Evolutionary conservation across 2,329 filamentous ascomycete species (phyloP).

Genomic region (Aphanocladium album): DNA sequence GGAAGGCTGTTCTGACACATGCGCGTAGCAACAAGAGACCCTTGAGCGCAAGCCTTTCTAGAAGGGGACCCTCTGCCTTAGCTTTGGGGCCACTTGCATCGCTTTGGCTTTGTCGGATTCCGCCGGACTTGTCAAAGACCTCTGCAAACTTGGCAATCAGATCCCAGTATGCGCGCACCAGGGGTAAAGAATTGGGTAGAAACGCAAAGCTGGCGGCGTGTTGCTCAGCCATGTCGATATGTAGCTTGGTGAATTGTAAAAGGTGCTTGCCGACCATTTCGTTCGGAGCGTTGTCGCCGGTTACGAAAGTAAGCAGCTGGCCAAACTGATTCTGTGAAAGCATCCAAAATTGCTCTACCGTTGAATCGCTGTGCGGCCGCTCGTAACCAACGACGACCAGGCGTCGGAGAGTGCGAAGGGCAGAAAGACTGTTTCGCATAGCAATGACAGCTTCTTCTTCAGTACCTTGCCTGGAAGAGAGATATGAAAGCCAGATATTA

Average conservation of each 20-base stretch:
- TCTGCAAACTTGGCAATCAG: slow-evolving; percentile 73
- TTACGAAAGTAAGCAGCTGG: slow-evolving; percentile 63
- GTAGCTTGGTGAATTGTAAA: slow-evolving; percentile 85
- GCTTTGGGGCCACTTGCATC: slow-evolving; percentile 37
- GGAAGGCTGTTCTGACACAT: slow-evolving; percentile 81
- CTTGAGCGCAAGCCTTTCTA: slow-evolving; percentile 77
- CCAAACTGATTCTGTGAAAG: slow-evolving; percentile 72
- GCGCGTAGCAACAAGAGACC: slow-evolving; percentile 76
- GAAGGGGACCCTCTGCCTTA: slow-evolving; percentile 56
- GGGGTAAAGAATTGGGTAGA: slow-evolving; percentile 70
- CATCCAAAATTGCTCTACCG: slow-evolving; percentile 75
- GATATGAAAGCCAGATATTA: slow-evolving; percentile 59
- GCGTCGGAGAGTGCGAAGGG: slow-evolving; percentile 75
- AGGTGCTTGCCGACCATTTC: slow-evolving; percentile 77
- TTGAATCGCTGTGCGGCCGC: slow-evolving; percentile 70
- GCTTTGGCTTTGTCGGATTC: slow-evolving; percentile 40
- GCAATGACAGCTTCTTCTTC: slow-evolving; percentile 55
- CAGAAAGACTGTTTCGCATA: slow-evolving; percentile 71
- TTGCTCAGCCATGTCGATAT: slow-evolving; percentile 74
- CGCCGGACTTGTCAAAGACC: slow-evolving; percentile 59
- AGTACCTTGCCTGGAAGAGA: slow-evolving; percentile 53
- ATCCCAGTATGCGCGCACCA: slow-evolving; percentile 81
- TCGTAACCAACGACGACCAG: slow-evolving; percentile 80
- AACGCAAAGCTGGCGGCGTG: slow-evolving; percentile 81
- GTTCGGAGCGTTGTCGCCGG: slow-evolving; percentile 51